Evolutionary conservation across 2,329 filamentous ascomycete genomes (phyloP).

Genomic region (Macrophomina phaseolina): DNA sequence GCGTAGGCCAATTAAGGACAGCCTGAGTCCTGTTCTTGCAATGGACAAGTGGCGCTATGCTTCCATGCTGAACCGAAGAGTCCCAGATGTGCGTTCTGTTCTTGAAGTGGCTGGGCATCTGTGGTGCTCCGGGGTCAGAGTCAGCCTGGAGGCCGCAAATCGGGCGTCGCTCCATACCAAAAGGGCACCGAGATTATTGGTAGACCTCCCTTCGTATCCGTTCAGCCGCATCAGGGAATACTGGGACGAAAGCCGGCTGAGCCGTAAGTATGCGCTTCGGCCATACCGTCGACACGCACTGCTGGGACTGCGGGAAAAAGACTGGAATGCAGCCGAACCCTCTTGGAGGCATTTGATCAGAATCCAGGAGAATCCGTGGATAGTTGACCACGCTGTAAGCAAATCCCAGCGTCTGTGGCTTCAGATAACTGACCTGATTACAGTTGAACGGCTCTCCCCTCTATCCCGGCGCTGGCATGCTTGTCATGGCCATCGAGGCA

Average conservation of each 20-base stretch:
- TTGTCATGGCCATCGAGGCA: slow-evolving; percentile 41
- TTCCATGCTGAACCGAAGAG: neutral
- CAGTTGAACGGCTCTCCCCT: slow-evolving; percentile 28
- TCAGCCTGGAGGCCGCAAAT: slow-evolving; percentile 31
- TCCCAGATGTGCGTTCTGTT: slow-evolving; percentile 8
- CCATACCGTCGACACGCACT: slow-evolving; percentile 1
- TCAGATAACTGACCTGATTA: no score
- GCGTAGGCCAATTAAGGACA: slow-evolving; percentile 29
- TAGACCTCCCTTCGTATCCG: slow-evolving; percentile 40
- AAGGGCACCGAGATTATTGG: slow-evolving; percentile 17
- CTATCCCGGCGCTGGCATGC: slow-evolving; percentile 40
- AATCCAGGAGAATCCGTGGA: slow-evolving; percentile 26
- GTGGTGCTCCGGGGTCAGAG: slow-evolving; percentile 27
- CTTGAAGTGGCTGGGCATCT: slow-evolving; percentile 31
- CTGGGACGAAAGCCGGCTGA: slow-evolving; percentile 33
- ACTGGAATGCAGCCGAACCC: neutral
- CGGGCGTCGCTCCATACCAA: slow-evolving; percentile 26
- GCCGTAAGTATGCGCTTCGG: slow-evolving; percentile 27
- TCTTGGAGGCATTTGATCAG: slow-evolving; percentile 35
- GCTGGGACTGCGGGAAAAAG: neutral
- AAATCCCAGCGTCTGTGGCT: slow-evolving; percentile 28
- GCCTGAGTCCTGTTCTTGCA: neutral
- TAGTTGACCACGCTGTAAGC: neutral
- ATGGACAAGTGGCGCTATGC: slow-evolving; percentile 32
- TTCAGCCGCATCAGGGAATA: slow-evolving; percentile 40